Base-by-base conservation (phyloP, 2,329 filamentous ascomycete genomes). In the Drechslera avenae region DNA sequence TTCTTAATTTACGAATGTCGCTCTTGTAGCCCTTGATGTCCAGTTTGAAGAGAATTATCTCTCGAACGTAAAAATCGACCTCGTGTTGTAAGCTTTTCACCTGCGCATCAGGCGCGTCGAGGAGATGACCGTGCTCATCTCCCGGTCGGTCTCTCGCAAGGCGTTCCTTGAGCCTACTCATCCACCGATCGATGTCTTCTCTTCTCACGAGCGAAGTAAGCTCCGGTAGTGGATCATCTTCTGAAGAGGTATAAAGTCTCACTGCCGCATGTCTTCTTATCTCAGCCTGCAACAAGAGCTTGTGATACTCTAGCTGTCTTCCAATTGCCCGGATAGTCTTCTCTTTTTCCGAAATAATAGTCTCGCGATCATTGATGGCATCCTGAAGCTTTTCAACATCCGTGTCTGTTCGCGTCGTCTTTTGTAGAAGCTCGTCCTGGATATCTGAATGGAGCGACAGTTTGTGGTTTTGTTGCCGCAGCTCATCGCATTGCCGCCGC, bases 21-120 rank as follows among this genome's bases (percentile, higher is more conserved):
- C 65, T 68, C 56, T 75, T 78, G 64, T 79, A 80, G 13, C 75
- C 75, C 43, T 72, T 74, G 44, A 79, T 71, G 44, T 81, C 78
- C 23, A 79, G 71, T 58, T 79, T 80, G 66, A 78, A 79, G 41
- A 77, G 70, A 18, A 79, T 74, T 46, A 79, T 79, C 39, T 80
- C 78, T n/a, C 74, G 63, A 28, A 79, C 67, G 45, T 78, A 76
- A 52, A 75, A 73, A 21, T 73, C 69, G 10, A 77, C 71, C 46
- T 76, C 74, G 42, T 67, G 66, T 39, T 71, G 72, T 41, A 79
- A 56, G 26, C 64, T 62, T 31, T 62, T 53, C 3, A 71, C 44
- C 7, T 50, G 57, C 3, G 56, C 57, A 16, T 70, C 56, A 2
- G 40, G 42, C 7, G 59, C 50, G 5, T 50, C 44, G 8, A 18